These are phyloP conservation scores for Dorcoceras hygrometricum DNA, from an alignment of 257 asterid species.

Conservation along the genomic window DNA sequence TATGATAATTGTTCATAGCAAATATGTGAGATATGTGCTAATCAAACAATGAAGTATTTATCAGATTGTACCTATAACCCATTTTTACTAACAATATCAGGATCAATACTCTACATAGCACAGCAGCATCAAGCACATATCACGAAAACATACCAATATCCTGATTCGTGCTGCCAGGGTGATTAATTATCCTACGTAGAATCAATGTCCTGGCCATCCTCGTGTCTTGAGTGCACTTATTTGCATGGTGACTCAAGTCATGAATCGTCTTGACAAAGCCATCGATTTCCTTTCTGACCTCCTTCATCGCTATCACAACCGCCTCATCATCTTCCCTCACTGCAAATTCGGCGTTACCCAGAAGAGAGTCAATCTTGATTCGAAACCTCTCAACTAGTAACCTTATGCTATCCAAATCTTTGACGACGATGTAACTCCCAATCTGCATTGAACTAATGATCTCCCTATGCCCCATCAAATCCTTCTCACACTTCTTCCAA, in stretches of 20 bases:
- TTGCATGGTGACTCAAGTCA: constrained; percentile 50
- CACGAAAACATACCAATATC: neutral
- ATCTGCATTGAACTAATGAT: constrained; percentile 39
- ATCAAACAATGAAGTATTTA: neutral
- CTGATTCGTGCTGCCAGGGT: constrained; percentile 22
- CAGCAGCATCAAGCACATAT: neutral
- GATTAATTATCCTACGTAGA: constrained; percentile 59
- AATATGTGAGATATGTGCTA: neutral
- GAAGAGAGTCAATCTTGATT: constrained; percentile 37
- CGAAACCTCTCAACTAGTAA: constrained; percentile 36
- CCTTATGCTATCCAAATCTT: constrained; percentile 52
- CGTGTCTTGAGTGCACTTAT: constrained; percentile 50
- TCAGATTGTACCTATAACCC: neutral
- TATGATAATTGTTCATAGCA: neutral
- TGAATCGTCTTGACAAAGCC: constrained; percentile 45
- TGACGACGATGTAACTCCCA: constrained; percentile 45
- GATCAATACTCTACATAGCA: neutral
- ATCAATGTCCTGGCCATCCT: constrained; percentile 56
- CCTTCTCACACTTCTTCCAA: constrained; percentile 45
- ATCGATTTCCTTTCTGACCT: constrained; percentile 44
- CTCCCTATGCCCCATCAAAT: constrained; percentile 50
- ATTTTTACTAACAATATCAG: neutral
- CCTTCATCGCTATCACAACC: constrained; percentile 35
- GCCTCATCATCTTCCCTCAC: constrained; percentile 23
- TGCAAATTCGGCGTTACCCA: constrained; percentile 34